phyloP scores from a whole-genome alignment of 768 basidiomycete genomes.

The Rhizopogon roseolus region DNA sequence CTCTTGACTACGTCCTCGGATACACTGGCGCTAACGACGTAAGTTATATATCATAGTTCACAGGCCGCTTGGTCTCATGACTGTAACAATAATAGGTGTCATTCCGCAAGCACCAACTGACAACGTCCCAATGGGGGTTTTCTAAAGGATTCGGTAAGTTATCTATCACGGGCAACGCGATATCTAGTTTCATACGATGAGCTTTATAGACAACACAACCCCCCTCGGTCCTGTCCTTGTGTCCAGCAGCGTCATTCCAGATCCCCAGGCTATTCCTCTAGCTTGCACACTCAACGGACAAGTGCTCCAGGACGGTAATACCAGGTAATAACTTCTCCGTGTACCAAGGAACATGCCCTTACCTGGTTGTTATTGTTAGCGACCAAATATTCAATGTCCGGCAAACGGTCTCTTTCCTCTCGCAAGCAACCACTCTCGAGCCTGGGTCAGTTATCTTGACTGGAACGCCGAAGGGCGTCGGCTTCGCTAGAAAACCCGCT shows the following conservation, averaged over 20 bases:
- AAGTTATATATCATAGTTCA: conserved; percentile 5
- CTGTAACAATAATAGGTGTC: conserved; percentile 46
- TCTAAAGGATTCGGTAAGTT: conserved; percentile 78
- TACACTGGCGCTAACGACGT: conserved; percentile 83
- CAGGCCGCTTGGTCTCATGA: neutral
- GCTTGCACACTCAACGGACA: conserved; percentile 64
- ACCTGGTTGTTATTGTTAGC: conserved; percentile 30
- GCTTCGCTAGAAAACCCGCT: conserved; percentile 69
- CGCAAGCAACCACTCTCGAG: conserved; percentile 78
- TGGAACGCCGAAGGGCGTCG: conserved; percentile 78
- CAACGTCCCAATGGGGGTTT: conserved; percentile 82
- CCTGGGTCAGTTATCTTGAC: conserved; percentile 83
- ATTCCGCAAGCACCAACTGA: conserved; percentile 78
- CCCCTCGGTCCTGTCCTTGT: conserved; percentile 84
- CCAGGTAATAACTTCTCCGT: conserved; percentile 41
- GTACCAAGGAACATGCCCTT: neutral
- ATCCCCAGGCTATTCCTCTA: conserved; percentile 62
- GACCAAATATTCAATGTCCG: conserved; percentile 79
- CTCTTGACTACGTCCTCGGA: conserved; percentile 80
- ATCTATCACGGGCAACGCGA: neutral
- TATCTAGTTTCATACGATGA: neutral
- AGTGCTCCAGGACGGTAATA: conserved; percentile 70
- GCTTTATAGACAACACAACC: conserved; percentile 30
- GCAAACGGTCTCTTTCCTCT: conserved; percentile 75
- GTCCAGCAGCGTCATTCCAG: conserved; percentile 52